Conservation (phyloP, 495 filamentous ascomycete genomes). For the Xylaria scruposa region DNA sequence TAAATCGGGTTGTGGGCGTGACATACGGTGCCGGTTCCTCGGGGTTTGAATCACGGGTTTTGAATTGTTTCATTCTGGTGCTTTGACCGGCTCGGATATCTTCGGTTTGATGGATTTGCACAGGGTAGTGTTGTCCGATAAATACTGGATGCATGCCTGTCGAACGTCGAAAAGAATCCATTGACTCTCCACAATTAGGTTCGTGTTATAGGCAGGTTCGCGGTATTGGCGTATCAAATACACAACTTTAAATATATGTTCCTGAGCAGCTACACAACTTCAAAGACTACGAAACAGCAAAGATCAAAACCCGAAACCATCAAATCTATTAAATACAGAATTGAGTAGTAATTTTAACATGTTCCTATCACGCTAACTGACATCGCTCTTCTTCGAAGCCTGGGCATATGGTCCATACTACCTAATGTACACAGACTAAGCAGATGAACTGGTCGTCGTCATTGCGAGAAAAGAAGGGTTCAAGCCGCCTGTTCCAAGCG, state of each 20-base stretch:
- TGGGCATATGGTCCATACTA: not conserved
- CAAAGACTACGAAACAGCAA: not conserved
- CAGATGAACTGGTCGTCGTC: not conserved
- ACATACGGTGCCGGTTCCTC: not conserved
- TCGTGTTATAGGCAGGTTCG: not conserved
- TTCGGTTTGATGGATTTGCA: not conserved
- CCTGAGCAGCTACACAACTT: not conserved
- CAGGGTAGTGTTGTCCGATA: not conserved
- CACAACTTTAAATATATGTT: not conserved
- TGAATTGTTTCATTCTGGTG: slow-evolving; percentile 7
- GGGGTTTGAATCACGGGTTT: slow-evolving; percentile 8
- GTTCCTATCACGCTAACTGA: not conserved
- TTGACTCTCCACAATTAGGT: not conserved
- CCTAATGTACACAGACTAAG: not conserved
- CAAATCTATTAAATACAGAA: not conserved
- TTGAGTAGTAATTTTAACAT: too few species aligned
- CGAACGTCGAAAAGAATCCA: not conserved
- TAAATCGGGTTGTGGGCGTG: not conserved
- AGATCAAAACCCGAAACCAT: not conserved
- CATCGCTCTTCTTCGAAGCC: not conserved
- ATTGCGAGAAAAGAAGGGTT: not conserved
- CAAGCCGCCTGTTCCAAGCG: not conserved
- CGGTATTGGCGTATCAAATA: not conserved
- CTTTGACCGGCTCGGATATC: not conserved
- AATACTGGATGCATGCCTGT: not conserved